Evolutionary conservation across 352 stramenopile species (phyloP).

Genomic region (Phytophthora citrophthora): DNA sequence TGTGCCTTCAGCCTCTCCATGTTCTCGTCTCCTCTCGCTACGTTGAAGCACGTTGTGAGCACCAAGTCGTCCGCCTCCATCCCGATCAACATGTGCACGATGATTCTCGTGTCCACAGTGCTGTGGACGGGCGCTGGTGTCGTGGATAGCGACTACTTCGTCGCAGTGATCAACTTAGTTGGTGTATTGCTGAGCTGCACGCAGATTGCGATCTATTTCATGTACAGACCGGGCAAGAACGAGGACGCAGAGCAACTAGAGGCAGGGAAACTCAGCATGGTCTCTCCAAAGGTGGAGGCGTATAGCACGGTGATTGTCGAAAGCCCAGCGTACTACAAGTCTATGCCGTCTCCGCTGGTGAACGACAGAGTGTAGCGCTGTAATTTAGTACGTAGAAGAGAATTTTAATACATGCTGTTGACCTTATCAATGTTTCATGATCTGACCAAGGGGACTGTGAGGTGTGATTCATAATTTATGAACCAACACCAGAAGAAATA

Average conservation of each 20-base stretch:
- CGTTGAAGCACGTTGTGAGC: slow-evolving; percentile 27
- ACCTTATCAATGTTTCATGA: too few species aligned
- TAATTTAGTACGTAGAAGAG: too few species aligned
- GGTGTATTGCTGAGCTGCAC: slow-evolving; percentile 42
- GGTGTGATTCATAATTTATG: too few species aligned
- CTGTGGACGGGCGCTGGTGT: slow-evolving; percentile 27
- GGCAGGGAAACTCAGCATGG: not conserved
- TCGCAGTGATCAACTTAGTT: slow-evolving; percentile 33
- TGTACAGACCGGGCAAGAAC: slow-evolving; percentile 33
- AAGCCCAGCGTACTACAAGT: slow-evolving; percentile 25
- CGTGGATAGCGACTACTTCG: slow-evolving; percentile 32
- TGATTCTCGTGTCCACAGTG: slow-evolving; percentile 22
- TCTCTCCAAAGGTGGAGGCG: slow-evolving; percentile 8
- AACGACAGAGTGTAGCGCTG: slow-evolving; percentile 5
- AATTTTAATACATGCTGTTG: too few species aligned
- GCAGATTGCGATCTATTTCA: slow-evolving; percentile 57
- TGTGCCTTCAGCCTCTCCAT: slow-evolving; percentile 25
- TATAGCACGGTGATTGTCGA: slow-evolving; percentile 12
- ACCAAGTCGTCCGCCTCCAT: slow-evolving; percentile 36
- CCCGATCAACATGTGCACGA: slow-evolving; percentile 37
- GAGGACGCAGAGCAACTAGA: slow-evolving; percentile 1
- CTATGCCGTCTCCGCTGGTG: slow-evolving; percentile 16
- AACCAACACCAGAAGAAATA: too few species aligned
- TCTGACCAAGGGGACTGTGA: too few species aligned
- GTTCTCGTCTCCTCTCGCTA: slow-evolving; percentile 35